Conservation (phyloP, 805 yeast species). For the Pichia cephalocereana region DNA sequence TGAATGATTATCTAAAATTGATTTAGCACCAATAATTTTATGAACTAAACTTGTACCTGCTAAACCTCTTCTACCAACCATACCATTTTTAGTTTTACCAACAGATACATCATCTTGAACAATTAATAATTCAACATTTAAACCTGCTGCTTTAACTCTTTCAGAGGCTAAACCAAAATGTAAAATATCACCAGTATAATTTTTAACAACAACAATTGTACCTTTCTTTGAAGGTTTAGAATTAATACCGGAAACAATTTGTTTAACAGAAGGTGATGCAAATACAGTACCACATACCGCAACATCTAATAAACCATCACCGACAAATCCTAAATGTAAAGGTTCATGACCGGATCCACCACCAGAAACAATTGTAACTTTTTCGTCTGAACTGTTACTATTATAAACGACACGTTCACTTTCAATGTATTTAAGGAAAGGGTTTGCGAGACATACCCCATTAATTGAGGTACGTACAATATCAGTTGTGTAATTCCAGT, state of each 20-base stretch:
- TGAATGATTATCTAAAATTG: conserved; percentile 21
- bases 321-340: conserved; percentile 85
- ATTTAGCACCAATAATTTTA: conserved; percentile 69
- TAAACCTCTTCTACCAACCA: conserved; percentile 90
- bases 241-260: conserved; percentile 62
- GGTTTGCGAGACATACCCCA: conserved; percentile 31
- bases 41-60: conserved; percentile 89
- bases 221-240: conserved; percentile 51
- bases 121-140: conserved; percentile 59
- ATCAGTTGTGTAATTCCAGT: conserved; percentile 9
- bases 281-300: conserved; percentile 90
- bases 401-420: conserved; percentile 47
- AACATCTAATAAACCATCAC: conserved; percentile 70
- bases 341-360: conserved; percentile 98
- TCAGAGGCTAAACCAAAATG: conserved; percentile 92
- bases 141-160: conserved; percentile 72
- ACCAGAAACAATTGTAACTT: conserved; percentile 73
- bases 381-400: conserved; percentile 29
- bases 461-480: conserved; percentile 7
- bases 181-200: conserved; percentile 89
- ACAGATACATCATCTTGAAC: conserved; percentile 94
- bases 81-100: conserved; percentile 78
- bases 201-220: conserved; percentile 72
- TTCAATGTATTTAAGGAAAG: conserved; percentile 43
- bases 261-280: conserved; percentile 86